Base-by-base conservation (phyloP, 2,329 filamentous ascomycete genomes). In the Zymoseptoria crescenta region DNA sequence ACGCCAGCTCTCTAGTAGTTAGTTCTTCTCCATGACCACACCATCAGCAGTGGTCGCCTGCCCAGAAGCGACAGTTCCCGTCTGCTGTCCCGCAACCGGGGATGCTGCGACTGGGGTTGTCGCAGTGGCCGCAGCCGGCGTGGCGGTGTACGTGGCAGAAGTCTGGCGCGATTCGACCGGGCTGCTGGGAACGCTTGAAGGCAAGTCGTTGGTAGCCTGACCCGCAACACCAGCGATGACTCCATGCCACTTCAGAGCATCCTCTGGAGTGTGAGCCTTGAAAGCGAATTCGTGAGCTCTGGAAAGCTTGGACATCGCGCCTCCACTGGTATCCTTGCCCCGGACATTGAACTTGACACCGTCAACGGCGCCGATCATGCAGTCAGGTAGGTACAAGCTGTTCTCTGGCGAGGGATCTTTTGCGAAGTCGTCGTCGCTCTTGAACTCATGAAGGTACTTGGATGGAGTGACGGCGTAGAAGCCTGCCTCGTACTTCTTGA, bases 371-470 rank as follows among this genome's bases (percentile, higher is more conserved):
- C 91, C 90, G 59, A 97, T 83, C 52, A 87, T 75, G 67, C 93
- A 95, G 68, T 99, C 94, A 9, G 94, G 92, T 0, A 99, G 85
- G 74, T 93, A 97, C 65, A 99, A 84, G 13, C 89, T 94, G 49
- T 94, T 79, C 73, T 99, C 93, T 0, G 94, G 93, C 58, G 83
- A 81, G 8, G 91, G 90, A 62, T 96, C 90, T 68, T 84, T 80
- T 59, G 77, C 77, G 70, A 84, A 81, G 68, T 86, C 82, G 69
- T 97, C 93, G 71, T 89, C 88, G 70, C 95, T 91, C 77, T 96
- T 96, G 81, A 96, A 99, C 75, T 96, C 92, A 77, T 99, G 94
- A 59, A 99, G 77, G 76, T 87, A 99, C 70, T 89, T 91, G 59
- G 89, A 83, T 0, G 91, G 88, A 0, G 91, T 96, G 53, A 97